These are phyloP conservation scores for Stemphylium vesicarium DNA, from an alignment of 2,329 filamentous ascomycete species.

Conservation along the genomic window DNA sequence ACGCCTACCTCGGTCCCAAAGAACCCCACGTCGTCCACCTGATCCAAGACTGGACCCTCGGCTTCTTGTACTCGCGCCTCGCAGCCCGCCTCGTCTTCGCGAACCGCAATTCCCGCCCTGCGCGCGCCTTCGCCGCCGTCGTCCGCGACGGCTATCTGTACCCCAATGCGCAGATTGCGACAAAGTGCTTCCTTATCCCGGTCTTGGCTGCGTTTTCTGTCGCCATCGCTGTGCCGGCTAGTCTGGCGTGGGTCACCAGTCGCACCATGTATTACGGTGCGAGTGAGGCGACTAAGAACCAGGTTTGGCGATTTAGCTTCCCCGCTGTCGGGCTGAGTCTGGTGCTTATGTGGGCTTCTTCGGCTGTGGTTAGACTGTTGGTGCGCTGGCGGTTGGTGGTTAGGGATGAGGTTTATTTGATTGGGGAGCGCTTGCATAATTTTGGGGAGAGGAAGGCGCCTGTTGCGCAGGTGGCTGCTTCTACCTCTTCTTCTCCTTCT, in stretches of 20 bases:
- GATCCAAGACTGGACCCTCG: slow-evolving; percentile 92
- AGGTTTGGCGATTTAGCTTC: slow-evolving; percentile 73
- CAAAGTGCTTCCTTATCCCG: slow-evolving; percentile 85
- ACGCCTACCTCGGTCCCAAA: slow-evolving; percentile 67
- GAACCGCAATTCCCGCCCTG: slow-evolving; percentile 72
- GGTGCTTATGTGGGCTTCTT: slow-evolving; percentile 59
- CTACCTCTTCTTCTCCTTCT: neutral
- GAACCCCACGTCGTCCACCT: slow-evolving; percentile 77
- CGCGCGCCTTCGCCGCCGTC: slow-evolving; percentile 75
- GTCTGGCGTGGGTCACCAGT: slow-evolving; percentile 62
- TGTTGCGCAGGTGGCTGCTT: neutral
- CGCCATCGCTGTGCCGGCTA: slow-evolving; percentile 70
- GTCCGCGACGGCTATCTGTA: slow-evolving; percentile 73
- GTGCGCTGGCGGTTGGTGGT: slow-evolving; percentile 80
- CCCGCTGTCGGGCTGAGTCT: slow-evolving; percentile 63
- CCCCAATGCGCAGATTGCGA: slow-evolving; percentile 80
- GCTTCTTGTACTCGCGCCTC: slow-evolving; percentile 87
- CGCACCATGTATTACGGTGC: slow-evolving; percentile 44
- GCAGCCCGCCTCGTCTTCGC: slow-evolving; percentile 71
- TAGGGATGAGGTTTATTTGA: slow-evolving; percentile 92
- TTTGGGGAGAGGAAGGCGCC: slow-evolving; percentile 68
- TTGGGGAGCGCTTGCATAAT: slow-evolving; percentile 93
- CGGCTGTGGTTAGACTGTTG: slow-evolving; percentile 62
- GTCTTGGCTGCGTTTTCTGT: slow-evolving; percentile 65
- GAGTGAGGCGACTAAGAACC: slow-evolving; percentile 58